Percentiles rank a stretch among this genome's conserved stretches.
phyloP scores from a whole-genome alignment of 1,284 basidiomycete genomes.

The Cystodermella granulosa region DNA sequence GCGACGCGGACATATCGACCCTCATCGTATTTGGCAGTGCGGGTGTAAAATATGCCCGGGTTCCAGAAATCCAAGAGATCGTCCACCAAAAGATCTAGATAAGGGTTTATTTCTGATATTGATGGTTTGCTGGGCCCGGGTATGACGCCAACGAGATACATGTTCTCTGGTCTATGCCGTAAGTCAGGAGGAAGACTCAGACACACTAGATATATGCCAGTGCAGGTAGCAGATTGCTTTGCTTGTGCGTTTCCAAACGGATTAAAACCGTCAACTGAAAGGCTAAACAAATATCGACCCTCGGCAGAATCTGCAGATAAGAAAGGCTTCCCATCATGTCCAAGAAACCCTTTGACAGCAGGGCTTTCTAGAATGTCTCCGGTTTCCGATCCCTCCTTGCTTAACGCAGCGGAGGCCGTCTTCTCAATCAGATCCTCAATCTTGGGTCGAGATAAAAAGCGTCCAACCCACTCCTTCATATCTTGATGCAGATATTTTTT shows the following conservation, averaged over 20 bases:
- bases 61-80: slow-evolving; percentile 27
- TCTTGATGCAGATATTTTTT: slow-evolving; percentile 11
- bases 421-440: slow-evolving; percentile 12
- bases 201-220: slow-evolving; percentile 32
- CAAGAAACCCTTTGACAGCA: slow-evolving; percentile 15
- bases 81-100: slow-evolving; percentile 27
- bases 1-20: slow-evolving; percentile 19
- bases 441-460: slow-evolving; percentile 6
- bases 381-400: slow-evolving; percentile 1
- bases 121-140: slow-evolving; percentile 27
- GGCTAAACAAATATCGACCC: slow-evolving; percentile 22
- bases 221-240: slow-evolving; percentile 30
- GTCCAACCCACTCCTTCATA: slow-evolving; percentile 13
- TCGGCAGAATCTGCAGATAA: slow-evolving; percentile 5
- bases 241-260: slow-evolving; percentile 27
- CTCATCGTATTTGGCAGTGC: slow-evolving; percentile 14
- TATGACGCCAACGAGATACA: slow-evolving; percentile 29
- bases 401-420: slow-evolving; percentile 1
- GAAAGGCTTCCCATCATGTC: slow-evolving; percentile 7
- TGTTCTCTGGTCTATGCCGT: slow-evolving; percentile 28
- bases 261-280: slow-evolving; percentile 41
- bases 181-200: slow-evolving; percentile 24
- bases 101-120: slow-evolving; percentile 24
- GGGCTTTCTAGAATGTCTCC: slow-evolving; percentile 14
- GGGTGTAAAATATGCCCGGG: slow-evolving; percentile 24